Conservation (phyloP, 495 filamentous ascomycete genomes). For the Penicillium egyptiacum region DNA sequence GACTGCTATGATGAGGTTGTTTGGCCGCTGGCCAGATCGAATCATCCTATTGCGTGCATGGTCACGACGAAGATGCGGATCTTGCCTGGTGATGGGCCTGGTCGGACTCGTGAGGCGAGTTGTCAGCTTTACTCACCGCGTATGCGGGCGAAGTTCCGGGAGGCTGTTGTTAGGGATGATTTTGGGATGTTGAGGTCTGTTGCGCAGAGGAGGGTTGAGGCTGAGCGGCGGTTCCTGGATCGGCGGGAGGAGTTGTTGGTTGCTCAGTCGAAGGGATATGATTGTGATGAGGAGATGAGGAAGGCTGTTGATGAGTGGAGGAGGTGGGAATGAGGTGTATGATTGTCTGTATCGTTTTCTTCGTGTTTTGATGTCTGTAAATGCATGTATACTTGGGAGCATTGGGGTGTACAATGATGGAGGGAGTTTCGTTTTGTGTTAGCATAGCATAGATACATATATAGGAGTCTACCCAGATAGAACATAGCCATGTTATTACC, state of each 20-base stretch:
- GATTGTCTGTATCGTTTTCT: not conserved
- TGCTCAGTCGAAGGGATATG: conserved; percentile 45
- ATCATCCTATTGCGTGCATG: conserved; percentile 54
- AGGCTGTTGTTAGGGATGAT: conserved; percentile 60
- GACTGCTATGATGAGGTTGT: conserved; percentile 72
- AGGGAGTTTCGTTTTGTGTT: conserved; percentile 6
- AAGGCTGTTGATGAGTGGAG: conserved; percentile 55
- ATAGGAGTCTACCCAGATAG: not conserved
- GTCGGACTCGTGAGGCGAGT: conserved; percentile 49
- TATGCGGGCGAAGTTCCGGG: conserved; percentile 66
- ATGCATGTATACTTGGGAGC: conserved; percentile 9
- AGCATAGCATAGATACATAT: conserved; percentile 12
- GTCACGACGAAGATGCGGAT: conserved; percentile 51
- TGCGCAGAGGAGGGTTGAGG: conserved; percentile 40
- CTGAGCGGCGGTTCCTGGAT: conserved; percentile 49
- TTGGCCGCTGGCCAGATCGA: conserved; percentile 56
- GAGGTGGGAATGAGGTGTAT: conserved; percentile 48
- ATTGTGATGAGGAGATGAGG: conserved; percentile 48
- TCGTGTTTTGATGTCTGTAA: conserved; percentile 3
- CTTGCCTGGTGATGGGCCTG: conserved; percentile 46
- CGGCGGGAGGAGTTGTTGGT: conserved; percentile 42
- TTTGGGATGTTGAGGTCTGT: conserved; percentile 45
- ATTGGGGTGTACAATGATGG: conserved; percentile 12
- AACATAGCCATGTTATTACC: not conserved
- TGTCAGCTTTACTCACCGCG: conserved; percentile 75